Conservation (phyloP, 176 grass and related monocot genomes). For the Dendrocalamus sinicus region DNA sequence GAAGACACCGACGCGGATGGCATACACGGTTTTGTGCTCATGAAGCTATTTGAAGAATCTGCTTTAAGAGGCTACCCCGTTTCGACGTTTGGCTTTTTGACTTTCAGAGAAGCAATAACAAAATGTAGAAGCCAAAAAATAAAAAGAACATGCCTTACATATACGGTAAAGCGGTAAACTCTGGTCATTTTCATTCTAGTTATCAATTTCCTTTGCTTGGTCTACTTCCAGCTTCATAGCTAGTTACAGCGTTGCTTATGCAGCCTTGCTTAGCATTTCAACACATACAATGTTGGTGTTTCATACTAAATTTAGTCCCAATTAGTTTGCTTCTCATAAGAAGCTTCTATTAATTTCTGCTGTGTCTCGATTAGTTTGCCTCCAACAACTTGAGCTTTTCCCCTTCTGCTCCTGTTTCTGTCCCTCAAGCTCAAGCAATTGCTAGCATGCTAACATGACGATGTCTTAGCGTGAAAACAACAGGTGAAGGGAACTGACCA, state of each 20-base stretch:
- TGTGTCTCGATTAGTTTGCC: too few relatives aligned
- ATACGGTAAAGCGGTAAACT: too few relatives aligned
- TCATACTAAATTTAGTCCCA: not conserved
- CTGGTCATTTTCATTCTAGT: too few relatives aligned
- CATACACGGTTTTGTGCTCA: too few relatives aligned
- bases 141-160: too few relatives aligned
- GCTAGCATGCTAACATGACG: not conserved
- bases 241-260: not conserved
- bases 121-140: too few relatives aligned
- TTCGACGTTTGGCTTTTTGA: too few relatives aligned
- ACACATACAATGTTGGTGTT: not conserved
- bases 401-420: not conserved
- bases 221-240: conserved; percentile 9
- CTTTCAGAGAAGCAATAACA: too few relatives aligned
- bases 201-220: not conserved
- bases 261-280: not conserved
- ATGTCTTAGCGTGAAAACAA: not conserved
- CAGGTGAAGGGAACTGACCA: conserved; percentile 87
- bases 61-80: too few relatives aligned
- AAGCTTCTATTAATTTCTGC: not conserved
- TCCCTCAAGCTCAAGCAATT: not conserved
- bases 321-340: not conserved
- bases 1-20: too few relatives aligned
- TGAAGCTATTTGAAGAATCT: too few relatives aligned
- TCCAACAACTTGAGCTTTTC: not conserved